A percentile compares a stretch with the other conserved stretches of the same genome.
Conservation (phyloP, 2,329 filamentous ascomycete species). For the Geosmithia morbida region DNA sequence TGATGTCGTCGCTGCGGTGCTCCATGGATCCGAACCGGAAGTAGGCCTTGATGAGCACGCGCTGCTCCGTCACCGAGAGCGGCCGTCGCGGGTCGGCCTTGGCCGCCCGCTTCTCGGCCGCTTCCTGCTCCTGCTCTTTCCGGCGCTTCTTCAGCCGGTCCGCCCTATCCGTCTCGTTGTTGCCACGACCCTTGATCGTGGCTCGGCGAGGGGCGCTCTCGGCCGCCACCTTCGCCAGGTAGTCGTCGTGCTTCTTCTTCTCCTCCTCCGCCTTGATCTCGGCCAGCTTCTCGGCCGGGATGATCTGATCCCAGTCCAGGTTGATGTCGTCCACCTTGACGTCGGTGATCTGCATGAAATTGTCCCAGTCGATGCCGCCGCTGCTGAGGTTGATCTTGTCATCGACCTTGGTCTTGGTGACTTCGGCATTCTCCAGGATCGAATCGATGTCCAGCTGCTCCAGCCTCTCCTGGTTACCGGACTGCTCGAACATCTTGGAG, state of each 20-base stretch:
- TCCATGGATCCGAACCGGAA: slow-evolving; percentile 84
- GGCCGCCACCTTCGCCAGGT: slow-evolving; percentile 68
- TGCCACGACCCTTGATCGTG: slow-evolving; percentile 37
- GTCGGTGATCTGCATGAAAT: slow-evolving; percentile 95
- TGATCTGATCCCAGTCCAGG: slow-evolving; percentile 96
- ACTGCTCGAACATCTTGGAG: slow-evolving; percentile 99
- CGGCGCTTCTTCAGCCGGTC: slow-evolving; percentile 54
- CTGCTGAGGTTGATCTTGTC: slow-evolving; percentile 86
- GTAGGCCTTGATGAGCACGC: slow-evolving; percentile 81
- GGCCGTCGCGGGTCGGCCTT: slow-evolving; percentile 77
- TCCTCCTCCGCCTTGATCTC: slow-evolving; percentile 84
- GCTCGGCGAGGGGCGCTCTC: slow-evolving; percentile 73
- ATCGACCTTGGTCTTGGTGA: slow-evolving; percentile 90
- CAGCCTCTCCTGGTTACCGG: slow-evolving; percentile 87
- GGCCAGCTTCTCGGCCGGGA: slow-evolving; percentile 83
- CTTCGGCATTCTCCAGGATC: slow-evolving; percentile 89
- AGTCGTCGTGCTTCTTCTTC: slow-evolving; percentile 67
- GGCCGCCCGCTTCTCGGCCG: slow-evolving; percentile 60
- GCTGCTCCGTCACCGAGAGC: slow-evolving; percentile 81
- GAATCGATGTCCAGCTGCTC: slow-evolving; percentile 97
- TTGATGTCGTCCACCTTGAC: slow-evolving; percentile 75
- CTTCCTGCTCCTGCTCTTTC: slow-evolving; percentile 49
- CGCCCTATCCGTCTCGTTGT: slow-evolving; percentile 45
- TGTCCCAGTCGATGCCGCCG: slow-evolving; percentile 72
- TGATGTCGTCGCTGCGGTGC: slow-evolving; percentile 74